Base-by-base conservation (phyloP, 2,329 filamentous ascomycete species). In the Alternaria angustiovoidea region DNA sequence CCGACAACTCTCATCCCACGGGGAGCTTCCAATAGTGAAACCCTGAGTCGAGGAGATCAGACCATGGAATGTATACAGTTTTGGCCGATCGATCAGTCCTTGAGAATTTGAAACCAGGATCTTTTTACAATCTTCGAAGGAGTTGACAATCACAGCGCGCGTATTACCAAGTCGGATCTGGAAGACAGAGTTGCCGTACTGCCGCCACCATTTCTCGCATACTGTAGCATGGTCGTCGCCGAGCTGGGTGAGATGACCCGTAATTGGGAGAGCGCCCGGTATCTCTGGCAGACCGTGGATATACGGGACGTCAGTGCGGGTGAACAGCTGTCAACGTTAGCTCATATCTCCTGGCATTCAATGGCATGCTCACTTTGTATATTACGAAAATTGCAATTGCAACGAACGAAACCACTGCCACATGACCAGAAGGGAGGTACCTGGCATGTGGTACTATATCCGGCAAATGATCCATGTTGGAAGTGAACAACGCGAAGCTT, bases 161-260 rank as follows among this genome's bases (percentile, higher is more conserved):
- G 81, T 85, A 63, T 86, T 86, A 11, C 84, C 84, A 1, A 86
- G 78, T 14, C 80, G 78, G 53, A 90, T 82, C 60, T 85, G 83
- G 66, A 83, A 85, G 47, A 84, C 79, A 2, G 82, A 82, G 9
- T 80, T 68, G 5, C 78, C 75, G 66, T 84, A 83, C 68, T 82
- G 72, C 16, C 78, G 77, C 82, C 81, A 84, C 82, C 82, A 84
- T 54, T 77, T 78, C 59, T 83, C 84, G 55, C 83, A 86, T 2
- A 81, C 75, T 8, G 80, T 83, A 20, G 84, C 84, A 72, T 86
- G 84, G 64, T 86, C 84, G 4, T 84, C 82, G 16, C 84, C 84
- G 2, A 86, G 80, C 26, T 80, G 75, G 6, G 84, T 77, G 3
- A 86, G 79, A 70, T 86, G 84, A 1, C 84, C 84, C 22, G 81